These are phyloP conservation scores for Arabidopsis arenosa DNA, from an alignment of 345 rosid species.

Conservation along the genomic window DNA sequence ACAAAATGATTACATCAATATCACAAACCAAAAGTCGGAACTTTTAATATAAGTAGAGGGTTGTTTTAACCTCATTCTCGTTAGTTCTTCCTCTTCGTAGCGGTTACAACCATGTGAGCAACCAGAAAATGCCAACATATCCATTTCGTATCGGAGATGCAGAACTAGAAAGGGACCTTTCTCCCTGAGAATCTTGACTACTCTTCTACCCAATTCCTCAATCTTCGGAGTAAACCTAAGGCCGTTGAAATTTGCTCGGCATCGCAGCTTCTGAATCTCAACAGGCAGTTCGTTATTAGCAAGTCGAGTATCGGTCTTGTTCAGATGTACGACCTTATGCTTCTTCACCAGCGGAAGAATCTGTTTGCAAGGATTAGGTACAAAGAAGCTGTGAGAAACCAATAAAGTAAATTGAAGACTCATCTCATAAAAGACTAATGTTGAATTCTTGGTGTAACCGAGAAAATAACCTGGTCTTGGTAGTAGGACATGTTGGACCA, in stretches of 20 bases:
- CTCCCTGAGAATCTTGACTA: conserved; percentile 73
- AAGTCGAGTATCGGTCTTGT: conserved; percentile 92
- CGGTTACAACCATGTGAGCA: conserved; percentile 90
- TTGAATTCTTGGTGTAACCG: background rate
- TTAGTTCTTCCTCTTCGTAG: conserved; percentile 90
- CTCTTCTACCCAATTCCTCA: conserved; percentile 87
- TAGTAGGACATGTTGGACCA: conserved; percentile 92
- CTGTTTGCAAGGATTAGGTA: conserved; percentile 50
- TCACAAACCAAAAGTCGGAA: background rate
- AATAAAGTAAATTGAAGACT: background rate
- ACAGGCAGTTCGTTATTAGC: conserved; percentile 77
- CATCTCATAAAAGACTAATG: background rate
- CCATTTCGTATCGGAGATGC: conserved; percentile 99
- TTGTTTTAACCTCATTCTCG: conserved; percentile 81
- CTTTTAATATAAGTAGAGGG: background rate
- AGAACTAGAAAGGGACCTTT: conserved; percentile 91
- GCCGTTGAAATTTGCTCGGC: conserved; percentile 88
- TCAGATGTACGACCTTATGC: conserved; percentile 84
- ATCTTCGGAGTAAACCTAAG: conserved; percentile 90
- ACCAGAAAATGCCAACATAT: conserved; percentile 98
- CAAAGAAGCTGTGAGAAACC: conserved; percentile 31
- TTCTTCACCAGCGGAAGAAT: conserved; percentile 88
- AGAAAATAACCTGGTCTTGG: conserved; percentile 58
- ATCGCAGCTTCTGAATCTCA: conserved; percentile 90
- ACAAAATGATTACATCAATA: background rate